Evolutionary conservation across 108 stramenopile genomes (phyloP), one percentile per base, ranked within the genome.

Genomic region (Phaeodactylum tricornutum): DNA sequence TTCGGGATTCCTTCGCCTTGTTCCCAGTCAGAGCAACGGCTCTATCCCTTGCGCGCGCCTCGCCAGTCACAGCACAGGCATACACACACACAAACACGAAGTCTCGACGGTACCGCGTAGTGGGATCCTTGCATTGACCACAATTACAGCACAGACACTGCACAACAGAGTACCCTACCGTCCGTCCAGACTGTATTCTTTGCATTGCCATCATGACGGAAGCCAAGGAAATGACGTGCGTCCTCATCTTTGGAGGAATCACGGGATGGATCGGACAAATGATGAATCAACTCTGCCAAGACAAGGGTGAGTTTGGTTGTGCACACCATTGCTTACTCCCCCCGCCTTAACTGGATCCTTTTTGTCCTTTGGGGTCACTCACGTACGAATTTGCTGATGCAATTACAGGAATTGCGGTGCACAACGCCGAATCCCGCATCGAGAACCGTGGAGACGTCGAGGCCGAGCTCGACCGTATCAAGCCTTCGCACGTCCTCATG

Each of bases 221-320:
- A 26, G 19, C 7, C 12, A 55, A 55, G 28, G 46, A 45, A 3
- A 77, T 81, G 72, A 84, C 74, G 43, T 67, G 68, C 30, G 89
- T 84, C 47, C 82, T 96, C 55, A 76, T 96, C 54, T 94, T 71
- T 53, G 94, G 94, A 53, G 96, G 96, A 49, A 95, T 96, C 59
- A 97, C 91, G 11, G 98, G 98, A 60, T 99, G 98, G 98, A 92
- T 99, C 43, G 98, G 98, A 23, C 85, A 83, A 22, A 62, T 78
- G 67, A 87, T 99, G 69, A 62, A 67, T 26, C 56, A 79, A 5
- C 77, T 99, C 26, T 59, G 87, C 40, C 60, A 78, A 40, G 59
- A 79, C 39, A 49, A 84, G 44, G 67, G 67, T 72, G 31, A 47
- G 73, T 27, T n/a, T 28, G 0, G 15, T 20, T 22, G 33, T 12